Evolutionary conservation across 371 early-diverging fungal species (phyloP).

Genomic region (Apophysomyces elegans): DNA sequence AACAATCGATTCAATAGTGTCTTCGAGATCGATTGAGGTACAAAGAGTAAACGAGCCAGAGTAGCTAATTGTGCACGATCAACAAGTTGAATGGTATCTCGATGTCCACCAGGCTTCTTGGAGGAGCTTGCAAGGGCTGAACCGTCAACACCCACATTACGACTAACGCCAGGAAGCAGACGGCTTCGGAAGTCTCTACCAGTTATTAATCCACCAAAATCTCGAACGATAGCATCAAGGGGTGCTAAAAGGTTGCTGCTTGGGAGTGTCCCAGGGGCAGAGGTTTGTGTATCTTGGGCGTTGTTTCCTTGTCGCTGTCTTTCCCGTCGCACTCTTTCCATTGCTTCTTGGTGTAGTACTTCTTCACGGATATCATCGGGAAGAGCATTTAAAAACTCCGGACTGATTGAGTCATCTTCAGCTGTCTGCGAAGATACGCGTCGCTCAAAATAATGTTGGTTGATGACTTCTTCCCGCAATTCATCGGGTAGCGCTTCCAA

Average conservation of each 20-base stretch:
- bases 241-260: constrained; percentile 17
- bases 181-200: constrained; percentile 34
- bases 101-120: constrained; percentile 53
- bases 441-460: constrained; percentile 56
- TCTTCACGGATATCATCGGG: constrained; percentile 85
- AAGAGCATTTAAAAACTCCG: constrained; percentile 81
- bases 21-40: constrained; percentile 78
- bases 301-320: constrained; percentile 31
- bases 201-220: constrained; percentile 30
- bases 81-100: constrained; percentile 81
- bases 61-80: constrained; percentile 83
- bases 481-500: constrained; percentile 96
- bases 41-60: constrained; percentile 82
- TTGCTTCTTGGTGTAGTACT: constrained; percentile 69
- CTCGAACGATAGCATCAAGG: constrained; percentile 27
- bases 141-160: constrained; percentile 17
- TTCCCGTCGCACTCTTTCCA: constrained; percentile 59
- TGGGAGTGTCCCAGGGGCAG: background rate
- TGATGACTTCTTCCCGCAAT: constrained; percentile 89
- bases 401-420: constrained; percentile 58
- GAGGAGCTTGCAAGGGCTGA: constrained; percentile 19
- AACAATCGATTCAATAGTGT: constrained; percentile 73
- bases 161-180: constrained; percentile 20
- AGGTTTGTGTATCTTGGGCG: background rate
- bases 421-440: constrained; percentile 34